Conservation (phyloP, 495 filamentous ascomycete genomes). For the Arthonia radiata region DNA sequence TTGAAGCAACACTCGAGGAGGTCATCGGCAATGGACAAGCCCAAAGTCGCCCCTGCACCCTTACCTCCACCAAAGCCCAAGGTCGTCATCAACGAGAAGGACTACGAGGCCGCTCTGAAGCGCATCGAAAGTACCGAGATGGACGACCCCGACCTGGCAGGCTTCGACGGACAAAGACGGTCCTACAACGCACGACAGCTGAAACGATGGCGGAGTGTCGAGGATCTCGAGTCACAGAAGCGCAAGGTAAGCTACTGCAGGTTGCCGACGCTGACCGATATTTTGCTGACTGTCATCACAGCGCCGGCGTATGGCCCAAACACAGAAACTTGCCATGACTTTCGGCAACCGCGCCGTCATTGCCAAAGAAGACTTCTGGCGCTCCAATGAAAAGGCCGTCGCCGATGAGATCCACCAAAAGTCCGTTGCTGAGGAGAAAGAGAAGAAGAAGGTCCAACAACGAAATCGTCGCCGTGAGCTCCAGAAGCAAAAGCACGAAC, state of each 20-base stretch:
- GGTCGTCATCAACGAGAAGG: conserved; percentile 45
- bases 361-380: conserved; percentile 27
- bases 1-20: neutral
- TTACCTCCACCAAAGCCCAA: neutral
- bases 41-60: neutral
- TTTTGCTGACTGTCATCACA: conserved; percentile 14
- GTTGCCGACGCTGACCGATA: conserved; percentile 23
- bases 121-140: conserved; percentile 41
- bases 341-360: conserved; percentile 27
- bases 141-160: conserved; percentile 39
- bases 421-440: conserved; percentile 84
- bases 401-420: conserved; percentile 66
- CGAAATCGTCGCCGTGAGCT: conserved; percentile 81
- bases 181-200: conserved; percentile 24
- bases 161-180: conserved; percentile 31
- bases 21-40: neutral
- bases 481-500: conserved; percentile 61
- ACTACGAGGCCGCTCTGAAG: conserved; percentile 30
- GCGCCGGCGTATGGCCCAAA: conserved; percentile 28
- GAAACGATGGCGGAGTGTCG: conserved; percentile 24
- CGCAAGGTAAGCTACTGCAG: conserved; percentile 18
- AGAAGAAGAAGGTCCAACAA: conserved; percentile 99
- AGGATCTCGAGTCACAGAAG: conserved; percentile 6
- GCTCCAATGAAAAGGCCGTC: conserved; percentile 38
- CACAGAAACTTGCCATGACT: conserved; percentile 23